Percentiles rank a stretch among this genome's conserved stretches.
Conservation (phyloP, 2,329 filamentous ascomycete species). For the Periconia macrospinosa region DNA sequence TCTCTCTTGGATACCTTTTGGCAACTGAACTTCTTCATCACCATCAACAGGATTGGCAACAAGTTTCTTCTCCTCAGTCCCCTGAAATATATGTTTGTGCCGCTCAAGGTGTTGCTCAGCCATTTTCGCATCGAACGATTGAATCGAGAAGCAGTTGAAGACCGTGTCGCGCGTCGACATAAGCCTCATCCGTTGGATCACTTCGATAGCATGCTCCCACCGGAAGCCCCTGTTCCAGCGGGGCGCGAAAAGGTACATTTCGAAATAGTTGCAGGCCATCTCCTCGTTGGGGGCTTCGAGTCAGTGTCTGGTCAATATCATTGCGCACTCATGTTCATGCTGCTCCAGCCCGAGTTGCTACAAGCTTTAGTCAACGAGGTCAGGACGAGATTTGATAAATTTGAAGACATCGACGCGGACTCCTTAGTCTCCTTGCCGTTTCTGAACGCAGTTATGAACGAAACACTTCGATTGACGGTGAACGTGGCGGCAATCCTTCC, state of each 20-base stretch:
- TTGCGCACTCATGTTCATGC: neutral
- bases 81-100: neutral
- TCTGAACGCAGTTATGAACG: conserved; percentile 9
- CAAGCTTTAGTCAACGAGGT: conserved; percentile 2
- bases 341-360: neutral
- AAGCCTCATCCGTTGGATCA: neutral
- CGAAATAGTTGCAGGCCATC: neutral
- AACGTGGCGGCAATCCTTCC: conserved; percentile 1
- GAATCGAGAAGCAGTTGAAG: neutral
- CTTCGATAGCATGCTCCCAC: neutral
- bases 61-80: neutral
- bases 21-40: neutral
- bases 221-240: neutral
- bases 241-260: neutral
- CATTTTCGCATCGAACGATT: neutral
- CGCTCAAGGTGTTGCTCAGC: neutral
- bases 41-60: neutral
- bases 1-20: neutral
- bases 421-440: conserved; percentile 4
- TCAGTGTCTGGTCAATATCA: neutral
- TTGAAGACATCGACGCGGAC: conserved; percentile 2
- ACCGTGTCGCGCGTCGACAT: neutral
- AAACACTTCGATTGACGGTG: conserved; percentile 8
- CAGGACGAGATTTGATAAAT: conserved; percentile 5
- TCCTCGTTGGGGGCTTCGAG: neutral